A percentile compares a stretch with the other conserved stretches of the same genome.
Evolutionary conservation across 108 stramenopile genomes (phyloP).

Genomic region (Nitzschia sp.): DNA sequence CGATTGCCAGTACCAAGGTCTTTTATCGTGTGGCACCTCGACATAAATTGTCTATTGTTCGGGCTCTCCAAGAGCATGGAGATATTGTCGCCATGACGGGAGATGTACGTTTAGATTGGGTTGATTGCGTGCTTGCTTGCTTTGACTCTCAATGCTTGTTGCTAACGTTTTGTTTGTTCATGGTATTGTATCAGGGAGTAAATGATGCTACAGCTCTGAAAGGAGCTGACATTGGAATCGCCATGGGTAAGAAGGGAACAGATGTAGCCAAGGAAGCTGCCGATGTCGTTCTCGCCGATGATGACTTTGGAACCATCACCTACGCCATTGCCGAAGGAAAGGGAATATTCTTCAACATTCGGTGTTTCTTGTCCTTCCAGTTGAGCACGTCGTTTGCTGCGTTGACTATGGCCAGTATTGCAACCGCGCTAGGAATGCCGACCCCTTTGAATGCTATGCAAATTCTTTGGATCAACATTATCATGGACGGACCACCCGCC

Average conservation of each 20-base stretch:
- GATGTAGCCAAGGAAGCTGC: conserved; percentile 98
- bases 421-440: conserved; percentile 82
- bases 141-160: neutral
- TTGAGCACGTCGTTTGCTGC: conserved; percentile 94
- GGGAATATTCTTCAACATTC: conserved; percentile 98
- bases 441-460: conserved; percentile 97
- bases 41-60: conserved; percentile 93
- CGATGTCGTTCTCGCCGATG: conserved; percentile 91
- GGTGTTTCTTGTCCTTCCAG: conserved; percentile 96
- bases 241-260: conserved; percentile 94
- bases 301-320: conserved; percentile 91
- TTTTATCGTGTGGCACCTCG: conserved; percentile 94
- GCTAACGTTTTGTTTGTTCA: neutral
- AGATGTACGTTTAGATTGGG: conserved; percentile 40
- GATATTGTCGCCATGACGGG: conserved; percentile 98
- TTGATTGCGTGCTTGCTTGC: too few species aligned
- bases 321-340: conserved; percentile 94
- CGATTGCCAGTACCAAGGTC: conserved; percentile 77
- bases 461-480: conserved; percentile 98
- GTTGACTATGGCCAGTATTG: conserved; percentile 84
- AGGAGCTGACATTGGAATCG: conserved; percentile 94
- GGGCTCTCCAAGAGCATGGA: conserved; percentile 86
- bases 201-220: conserved; percentile 96
- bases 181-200: conserved; percentile 45
- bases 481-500: conserved; percentile 97